Conservation (phyloP, 164 flowering plant species). For the Aristolochia californica region DNA sequence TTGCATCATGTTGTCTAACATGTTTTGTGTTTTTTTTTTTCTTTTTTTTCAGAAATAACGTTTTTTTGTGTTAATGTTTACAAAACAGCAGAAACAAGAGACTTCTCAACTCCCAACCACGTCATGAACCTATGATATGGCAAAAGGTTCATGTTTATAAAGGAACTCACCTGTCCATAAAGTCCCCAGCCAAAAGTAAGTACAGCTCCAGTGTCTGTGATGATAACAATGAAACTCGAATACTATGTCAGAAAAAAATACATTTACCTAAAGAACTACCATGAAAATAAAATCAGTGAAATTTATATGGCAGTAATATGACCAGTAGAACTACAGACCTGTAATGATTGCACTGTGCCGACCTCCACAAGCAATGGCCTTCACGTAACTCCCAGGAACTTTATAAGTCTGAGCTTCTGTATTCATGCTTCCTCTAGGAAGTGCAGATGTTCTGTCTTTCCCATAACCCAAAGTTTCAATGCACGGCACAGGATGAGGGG, state of each 20-base stretch:
- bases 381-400: constrained; percentile 79
- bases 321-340: constrained; percentile 31
- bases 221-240: background rate
- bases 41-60: too few relatives aligned
- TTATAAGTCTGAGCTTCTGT: constrained; percentile 41
- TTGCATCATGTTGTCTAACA: too few relatives aligned
- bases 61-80: too few relatives aligned
- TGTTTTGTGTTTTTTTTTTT: too few relatives aligned
- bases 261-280: background rate
- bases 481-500: constrained; percentile 94
- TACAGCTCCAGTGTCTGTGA: constrained; percentile 84
- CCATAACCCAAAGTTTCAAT: constrained; percentile 40
- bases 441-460: constrained; percentile 40
- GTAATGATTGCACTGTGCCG: constrained; percentile 90
- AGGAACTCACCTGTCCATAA: constrained; percentile 80
- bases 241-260: background rate
- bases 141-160: too few relatives aligned
- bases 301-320: background rate
- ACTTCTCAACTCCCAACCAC: background rate
- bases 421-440: constrained; percentile 28
- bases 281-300: background rate
- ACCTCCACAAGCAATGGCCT: constrained; percentile 94
- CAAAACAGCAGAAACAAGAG: background rate
- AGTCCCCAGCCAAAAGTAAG: constrained; percentile 99
- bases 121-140: too few relatives aligned